Conservation (phyloP, 2,329 filamentous ascomycete species). For the Alternaria hordeiaustralica region DNA sequence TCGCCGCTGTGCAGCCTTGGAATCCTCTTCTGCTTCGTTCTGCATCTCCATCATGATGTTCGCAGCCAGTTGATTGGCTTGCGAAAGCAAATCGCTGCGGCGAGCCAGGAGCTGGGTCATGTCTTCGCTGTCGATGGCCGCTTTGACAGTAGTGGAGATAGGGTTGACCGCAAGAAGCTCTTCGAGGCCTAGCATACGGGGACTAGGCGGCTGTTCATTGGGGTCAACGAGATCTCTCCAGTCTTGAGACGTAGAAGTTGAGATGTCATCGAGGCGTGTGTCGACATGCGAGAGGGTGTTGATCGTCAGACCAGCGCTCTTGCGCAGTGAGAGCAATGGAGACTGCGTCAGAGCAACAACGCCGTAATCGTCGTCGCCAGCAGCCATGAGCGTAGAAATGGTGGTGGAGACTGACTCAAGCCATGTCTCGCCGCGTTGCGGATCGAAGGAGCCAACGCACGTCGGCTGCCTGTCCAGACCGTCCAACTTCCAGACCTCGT, state of each 20-base stretch:
- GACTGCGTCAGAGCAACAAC: conserved; percentile 77
- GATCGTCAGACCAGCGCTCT: conserved; percentile 54
- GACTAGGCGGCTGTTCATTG: conserved; percentile 31
- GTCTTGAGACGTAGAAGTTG: conserved; percentile 29
- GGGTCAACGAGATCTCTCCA: conserved; percentile 52
- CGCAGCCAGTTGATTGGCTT: conserved; percentile 39
- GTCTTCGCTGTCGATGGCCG: conserved; percentile 28
- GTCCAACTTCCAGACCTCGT: conserved; percentile 85
- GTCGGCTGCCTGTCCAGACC: conserved; percentile 77
- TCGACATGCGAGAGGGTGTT: conserved; percentile 53
- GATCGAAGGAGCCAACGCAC: conserved; percentile 58
- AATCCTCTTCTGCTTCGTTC: conserved; percentile 56
- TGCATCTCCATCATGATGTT: conserved; percentile 58
- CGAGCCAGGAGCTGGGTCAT: conserved; percentile 27
- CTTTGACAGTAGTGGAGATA: conserved; percentile 16
- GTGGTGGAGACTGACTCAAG: conserved; percentile 67
- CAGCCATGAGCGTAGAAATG: conserved; percentile 71
- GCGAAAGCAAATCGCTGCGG: conserved; percentile 16
- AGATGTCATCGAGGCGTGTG: conserved; percentile 47
- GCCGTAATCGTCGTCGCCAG: conserved; percentile 74
- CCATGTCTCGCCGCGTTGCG: conserved; percentile 63
- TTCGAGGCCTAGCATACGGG: conserved; percentile 23
- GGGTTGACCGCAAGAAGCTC: conserved; percentile 19
- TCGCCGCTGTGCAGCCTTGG: conserved; percentile 62
- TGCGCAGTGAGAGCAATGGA: conserved; percentile 60